Conservation (phyloP, 306 rosid genomes). For the Castanea sativa region DNA sequence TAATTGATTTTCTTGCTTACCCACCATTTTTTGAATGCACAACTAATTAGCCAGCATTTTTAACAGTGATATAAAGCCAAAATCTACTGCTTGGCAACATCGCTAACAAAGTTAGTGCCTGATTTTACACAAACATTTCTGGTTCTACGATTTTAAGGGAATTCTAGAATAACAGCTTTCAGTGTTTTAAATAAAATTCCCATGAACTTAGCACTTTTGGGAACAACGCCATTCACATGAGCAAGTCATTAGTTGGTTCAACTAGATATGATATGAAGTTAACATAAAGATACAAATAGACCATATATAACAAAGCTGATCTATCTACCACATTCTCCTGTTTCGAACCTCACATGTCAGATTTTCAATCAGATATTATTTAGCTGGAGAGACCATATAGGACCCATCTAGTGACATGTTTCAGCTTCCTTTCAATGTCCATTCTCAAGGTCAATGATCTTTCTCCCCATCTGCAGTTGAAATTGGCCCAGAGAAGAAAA, state of each 20-base stretch:
- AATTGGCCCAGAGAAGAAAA: neutral
- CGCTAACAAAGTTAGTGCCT: neutral
- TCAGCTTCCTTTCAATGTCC: neutral
- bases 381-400: slow-evolving; percentile 12
- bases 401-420: neutral
- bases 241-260: neutral
- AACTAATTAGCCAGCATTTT: neutral
- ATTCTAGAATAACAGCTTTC: neutral
- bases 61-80: neutral
- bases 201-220: neutral
- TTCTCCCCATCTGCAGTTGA: slow-evolving; percentile 7
- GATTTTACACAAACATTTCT: neutral
- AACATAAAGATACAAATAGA: neutral
- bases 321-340: neutral
- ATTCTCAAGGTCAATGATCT: neutral
- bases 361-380: slow-evolving; percentile 4
- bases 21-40: neutral
- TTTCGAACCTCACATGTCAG: neutral
- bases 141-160: neutral
- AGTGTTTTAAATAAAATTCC: neutral
- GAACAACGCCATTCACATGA: neutral
- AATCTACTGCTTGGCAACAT: neutral
- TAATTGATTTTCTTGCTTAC: neutral
- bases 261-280: neutral
- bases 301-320: neutral